Conservation (phyloP, 371 early-diverging fungal genomes). For the Enteropsectra breve region DNA sequence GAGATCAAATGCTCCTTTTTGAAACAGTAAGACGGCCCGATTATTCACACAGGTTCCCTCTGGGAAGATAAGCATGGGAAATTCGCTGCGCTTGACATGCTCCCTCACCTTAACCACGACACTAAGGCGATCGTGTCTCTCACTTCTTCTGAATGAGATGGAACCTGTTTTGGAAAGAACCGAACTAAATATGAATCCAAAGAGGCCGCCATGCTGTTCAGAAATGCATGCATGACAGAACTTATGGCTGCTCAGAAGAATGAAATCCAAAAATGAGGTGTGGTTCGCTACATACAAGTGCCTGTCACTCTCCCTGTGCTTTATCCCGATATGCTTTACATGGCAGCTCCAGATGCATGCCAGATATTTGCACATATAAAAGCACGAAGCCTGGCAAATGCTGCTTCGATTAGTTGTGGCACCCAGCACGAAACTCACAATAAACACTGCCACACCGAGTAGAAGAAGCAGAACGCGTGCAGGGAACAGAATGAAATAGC, state of each 20-base stretch:
- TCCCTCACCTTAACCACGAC: constrained; percentile 61
- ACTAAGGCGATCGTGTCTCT: constrained; percentile 63
- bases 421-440: constrained; percentile 24
- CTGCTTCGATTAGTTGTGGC: constrained; percentile 1
- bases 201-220: constrained; percentile 63
- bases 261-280: constrained; percentile 70
- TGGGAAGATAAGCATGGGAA: constrained; percentile 70
- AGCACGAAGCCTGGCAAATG: constrained; percentile 6
- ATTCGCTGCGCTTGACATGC: constrained; percentile 55
- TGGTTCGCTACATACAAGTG: constrained; percentile 71
- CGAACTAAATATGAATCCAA: constrained; percentile 66
- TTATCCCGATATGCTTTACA: constrained; percentile 64
- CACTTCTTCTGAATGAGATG: constrained; percentile 67
- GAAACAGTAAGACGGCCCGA: constrained; percentile 69
- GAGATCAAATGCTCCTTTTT: constrained; percentile 74
- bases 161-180: constrained; percentile 66
- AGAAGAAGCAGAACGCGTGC: constrained; percentile 34
- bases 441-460: background rate
- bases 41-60: constrained; percentile 78
- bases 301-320: constrained; percentile 62
- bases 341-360: constrained; percentile 35
- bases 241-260: constrained; percentile 65
- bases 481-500: constrained; percentile 55
- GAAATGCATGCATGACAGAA: constrained; percentile 70
- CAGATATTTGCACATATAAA: constrained; percentile 36